Percentiles rank a stretch among this genome's conserved stretches.
phyloP scores from a whole-genome alignment of 179 eudicot species.

The Corrigiola litoralis region DNA sequence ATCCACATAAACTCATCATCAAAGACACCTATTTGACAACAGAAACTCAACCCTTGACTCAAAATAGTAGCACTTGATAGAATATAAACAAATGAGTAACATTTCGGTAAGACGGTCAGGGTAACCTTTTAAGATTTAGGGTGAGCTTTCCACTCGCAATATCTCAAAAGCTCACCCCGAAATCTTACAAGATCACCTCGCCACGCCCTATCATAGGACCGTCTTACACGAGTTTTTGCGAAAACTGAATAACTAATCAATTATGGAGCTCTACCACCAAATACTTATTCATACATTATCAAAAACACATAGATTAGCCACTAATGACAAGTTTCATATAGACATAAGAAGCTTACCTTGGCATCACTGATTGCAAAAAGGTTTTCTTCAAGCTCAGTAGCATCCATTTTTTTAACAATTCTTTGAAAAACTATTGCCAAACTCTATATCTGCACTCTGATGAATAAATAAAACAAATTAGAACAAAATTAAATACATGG shows the following conservation, averaged over 20 bases:
- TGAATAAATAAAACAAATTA: neutral
- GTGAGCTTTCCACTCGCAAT: too few relatives aligned
- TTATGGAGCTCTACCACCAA: too few relatives aligned
- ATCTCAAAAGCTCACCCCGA: too few relatives aligned
- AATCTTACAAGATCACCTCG: too few relatives aligned
- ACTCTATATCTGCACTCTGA: slow-evolving; percentile 31
- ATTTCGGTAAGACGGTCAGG: too few relatives aligned
- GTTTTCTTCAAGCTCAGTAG: slow-evolving; percentile 67
- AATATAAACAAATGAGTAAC: too few relatives aligned
- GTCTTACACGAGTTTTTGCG: too few relatives aligned
- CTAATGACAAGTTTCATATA: neutral
- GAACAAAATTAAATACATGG: neutral
- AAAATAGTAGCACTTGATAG: neutral
- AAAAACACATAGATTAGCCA: neutral
- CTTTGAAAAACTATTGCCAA: slow-evolving; percentile 6
- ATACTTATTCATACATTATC: neutral
- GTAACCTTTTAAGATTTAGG: too few relatives aligned
- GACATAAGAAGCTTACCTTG: slow-evolving; percentile 48
- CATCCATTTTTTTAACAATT: slow-evolving; percentile 51
- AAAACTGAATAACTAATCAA: too few relatives aligned
- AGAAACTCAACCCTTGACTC: too few relatives aligned
- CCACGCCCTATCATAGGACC: too few relatives aligned
- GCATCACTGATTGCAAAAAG: slow-evolving; percentile 73
- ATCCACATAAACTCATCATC: neutral
- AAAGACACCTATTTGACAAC: too few relatives aligned